phyloP scores from a whole-genome alignment of 441 rosid genomes.

The Aquilaria agallochum region DNA sequence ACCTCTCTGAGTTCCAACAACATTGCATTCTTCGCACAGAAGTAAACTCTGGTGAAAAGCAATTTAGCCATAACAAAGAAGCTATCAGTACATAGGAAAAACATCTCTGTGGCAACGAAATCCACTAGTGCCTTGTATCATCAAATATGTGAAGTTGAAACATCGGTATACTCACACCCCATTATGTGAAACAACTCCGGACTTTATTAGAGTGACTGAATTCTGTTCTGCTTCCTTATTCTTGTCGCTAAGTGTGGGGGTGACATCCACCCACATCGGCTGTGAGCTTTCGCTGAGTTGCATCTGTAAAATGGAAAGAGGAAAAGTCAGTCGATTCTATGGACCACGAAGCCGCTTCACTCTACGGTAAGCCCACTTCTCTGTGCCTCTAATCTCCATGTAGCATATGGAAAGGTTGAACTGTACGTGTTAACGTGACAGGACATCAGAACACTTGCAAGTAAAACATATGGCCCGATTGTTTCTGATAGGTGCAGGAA shows the following conservation, averaged over 20 bases:
- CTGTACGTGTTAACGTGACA: too few relatives aligned
- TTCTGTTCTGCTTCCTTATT: constrained; percentile 30
- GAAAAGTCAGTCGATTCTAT: constrained; percentile 6
- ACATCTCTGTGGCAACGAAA: background rate
- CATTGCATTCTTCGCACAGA: constrained; percentile 53
- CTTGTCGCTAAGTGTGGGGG: constrained; percentile 25
- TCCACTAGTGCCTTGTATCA: constrained; percentile 2
- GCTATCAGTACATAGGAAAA: background rate
- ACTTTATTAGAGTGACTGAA: constrained; percentile 38
- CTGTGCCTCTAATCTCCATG: too few relatives aligned
- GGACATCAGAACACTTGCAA: too few relatives aligned
- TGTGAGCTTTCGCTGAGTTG: constrained; percentile 48
- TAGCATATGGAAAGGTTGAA: too few relatives aligned
- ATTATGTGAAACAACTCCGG: constrained; percentile 50
- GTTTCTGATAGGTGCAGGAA: too few relatives aligned
- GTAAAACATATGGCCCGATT: too few relatives aligned
- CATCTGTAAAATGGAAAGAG: constrained; percentile 33
- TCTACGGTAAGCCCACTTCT: too few relatives aligned
- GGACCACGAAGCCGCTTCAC: background rate
- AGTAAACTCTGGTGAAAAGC: constrained; percentile 47
- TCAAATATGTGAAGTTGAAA: constrained; percentile 4
- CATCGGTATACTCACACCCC: constrained; percentile 42
- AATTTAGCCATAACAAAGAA: constrained; percentile 9
- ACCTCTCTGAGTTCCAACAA: constrained; percentile 50
- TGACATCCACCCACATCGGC: constrained; percentile 55